Evolutionary conservation across 352 stramenopile species (phyloP).

Genomic region (Thalassiosira exigua): DNA sequence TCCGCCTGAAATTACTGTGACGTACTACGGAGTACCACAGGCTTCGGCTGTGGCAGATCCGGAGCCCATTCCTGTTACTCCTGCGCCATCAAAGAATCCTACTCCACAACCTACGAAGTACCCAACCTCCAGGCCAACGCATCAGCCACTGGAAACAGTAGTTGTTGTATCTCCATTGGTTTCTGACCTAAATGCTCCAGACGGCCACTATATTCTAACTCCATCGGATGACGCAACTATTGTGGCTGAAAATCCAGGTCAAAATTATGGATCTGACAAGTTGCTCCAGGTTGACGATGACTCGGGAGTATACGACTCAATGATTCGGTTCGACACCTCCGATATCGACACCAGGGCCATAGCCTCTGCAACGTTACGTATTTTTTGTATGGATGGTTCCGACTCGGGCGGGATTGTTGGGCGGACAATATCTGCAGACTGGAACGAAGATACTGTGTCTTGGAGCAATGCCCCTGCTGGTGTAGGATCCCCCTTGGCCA

Average conservation of each 20-base stretch:
- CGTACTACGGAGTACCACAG: conserved; percentile 14
- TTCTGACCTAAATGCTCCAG: neutral
- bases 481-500: conserved; percentile 16
- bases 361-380: conserved; percentile 21
- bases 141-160: too few relatives aligned
- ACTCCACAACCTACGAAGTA: conserved; percentile 5
- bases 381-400: conserved; percentile 43
- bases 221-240: conserved; percentile 41
- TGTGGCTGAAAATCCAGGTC: conserved; percentile 22
- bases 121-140: neutral
- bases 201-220: neutral
- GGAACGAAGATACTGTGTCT: conserved; percentile 34
- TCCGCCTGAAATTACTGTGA: conserved; percentile 42
- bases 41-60: neutral
- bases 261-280: conserved; percentile 29
- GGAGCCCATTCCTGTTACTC: neutral
- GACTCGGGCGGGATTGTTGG: conserved; percentile 33
- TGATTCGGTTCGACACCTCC: conserved; percentile 34
- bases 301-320: conserved; percentile 19
- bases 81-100: neutral
- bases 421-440: conserved; percentile 23
- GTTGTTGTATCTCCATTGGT: neutral
- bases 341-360: conserved; percentile 29
- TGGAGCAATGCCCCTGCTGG: conserved; percentile 31
- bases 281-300: conserved; percentile 31